phyloP scores from a whole-genome alignment of 805 yeast genomes.

The Metschnikowia chrysomelidarum region DNA sequence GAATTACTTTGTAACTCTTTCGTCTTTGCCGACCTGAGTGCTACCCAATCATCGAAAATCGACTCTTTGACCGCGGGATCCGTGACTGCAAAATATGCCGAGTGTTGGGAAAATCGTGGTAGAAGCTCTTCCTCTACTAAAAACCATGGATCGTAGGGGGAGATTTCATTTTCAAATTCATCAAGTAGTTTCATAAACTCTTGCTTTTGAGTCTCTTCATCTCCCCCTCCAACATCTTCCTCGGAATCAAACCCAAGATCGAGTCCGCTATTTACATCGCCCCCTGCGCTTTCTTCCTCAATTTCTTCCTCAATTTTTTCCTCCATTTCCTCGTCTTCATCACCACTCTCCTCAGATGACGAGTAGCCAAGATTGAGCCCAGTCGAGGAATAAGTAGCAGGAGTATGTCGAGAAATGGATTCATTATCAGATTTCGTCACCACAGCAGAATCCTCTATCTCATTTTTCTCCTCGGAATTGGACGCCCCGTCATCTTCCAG shows the following conservation, averaged over 20 bases:
- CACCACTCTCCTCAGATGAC: constrained; percentile 5
- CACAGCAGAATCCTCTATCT: too few relatives aligned
- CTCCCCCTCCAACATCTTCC: constrained; percentile 8
- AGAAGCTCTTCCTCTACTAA: constrained; percentile 37
- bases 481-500: background rate
- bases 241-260: constrained; percentile 19
- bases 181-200: constrained; percentile 30
- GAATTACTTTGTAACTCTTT: background rate
- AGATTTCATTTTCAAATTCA: constrained; percentile 22
- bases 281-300: background rate
- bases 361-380: constrained; percentile 23
- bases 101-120: constrained; percentile 24
- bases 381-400: too few relatives aligned
- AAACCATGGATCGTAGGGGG: constrained; percentile 38
- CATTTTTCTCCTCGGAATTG: background rate
- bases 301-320: background rate
- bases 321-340: background rate
- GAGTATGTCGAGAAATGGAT: too few relatives aligned
- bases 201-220: constrained; percentile 3
- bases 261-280: constrained; percentile 13
- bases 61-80: constrained; percentile 17
- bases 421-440: too few relatives aligned
- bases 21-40: too few relatives aligned
- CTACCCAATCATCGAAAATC: constrained; percentile 16
- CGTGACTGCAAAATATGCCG: constrained; percentile 28